Evolutionary conservation across 208 protist genomes (phyloP).

Genomic region (Crithidia fasciculata): DNA sequence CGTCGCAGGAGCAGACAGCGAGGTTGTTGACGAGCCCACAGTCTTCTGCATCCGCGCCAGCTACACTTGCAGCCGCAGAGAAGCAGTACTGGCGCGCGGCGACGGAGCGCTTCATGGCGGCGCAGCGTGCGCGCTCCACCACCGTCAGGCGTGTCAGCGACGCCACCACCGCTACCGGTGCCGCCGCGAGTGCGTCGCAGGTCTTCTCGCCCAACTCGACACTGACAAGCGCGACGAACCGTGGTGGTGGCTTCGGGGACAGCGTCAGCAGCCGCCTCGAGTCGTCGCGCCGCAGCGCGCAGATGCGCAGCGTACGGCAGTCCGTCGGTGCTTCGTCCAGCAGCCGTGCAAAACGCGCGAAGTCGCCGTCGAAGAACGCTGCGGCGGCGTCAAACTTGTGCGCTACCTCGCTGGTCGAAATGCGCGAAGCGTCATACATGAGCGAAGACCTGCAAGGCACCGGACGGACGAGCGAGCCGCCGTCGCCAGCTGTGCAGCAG

Average conservation of each 20-base stretch:
- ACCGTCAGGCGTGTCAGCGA: background rate
- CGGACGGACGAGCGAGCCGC: background rate
- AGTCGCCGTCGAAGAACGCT: slow-evolving; percentile 10
- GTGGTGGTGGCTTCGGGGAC: background rate
- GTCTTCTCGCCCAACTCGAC: background rate
- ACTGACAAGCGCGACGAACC: background rate
- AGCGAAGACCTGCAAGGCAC: background rate
- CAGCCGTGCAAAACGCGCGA: slow-evolving; percentile 1
- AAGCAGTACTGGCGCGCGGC: slow-evolving; percentile 16
- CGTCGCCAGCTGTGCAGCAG: background rate
- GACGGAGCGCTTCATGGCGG: slow-evolving; percentile 12
- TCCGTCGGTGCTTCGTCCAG: background rate
- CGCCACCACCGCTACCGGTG: background rate
- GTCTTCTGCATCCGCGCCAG: too few relatives aligned
- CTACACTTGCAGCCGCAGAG: background rate
- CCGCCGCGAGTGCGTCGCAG: too few relatives aligned
- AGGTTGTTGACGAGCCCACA: too few relatives aligned
- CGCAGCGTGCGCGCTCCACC: background rate
- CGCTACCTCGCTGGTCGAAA: background rate
- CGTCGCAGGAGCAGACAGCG: too few relatives aligned
- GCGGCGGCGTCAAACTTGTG: background rate
- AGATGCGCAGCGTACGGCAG: too few relatives aligned
- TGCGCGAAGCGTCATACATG: background rate
- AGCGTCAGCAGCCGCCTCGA: background rate
- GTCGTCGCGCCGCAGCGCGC: too few relatives aligned